These are phyloP conservation scores for Neoscytalidium dimidiatum DNA, from an alignment of 2,329 filamentous ascomycete genomes.

Conservation along the genomic window DNA sequence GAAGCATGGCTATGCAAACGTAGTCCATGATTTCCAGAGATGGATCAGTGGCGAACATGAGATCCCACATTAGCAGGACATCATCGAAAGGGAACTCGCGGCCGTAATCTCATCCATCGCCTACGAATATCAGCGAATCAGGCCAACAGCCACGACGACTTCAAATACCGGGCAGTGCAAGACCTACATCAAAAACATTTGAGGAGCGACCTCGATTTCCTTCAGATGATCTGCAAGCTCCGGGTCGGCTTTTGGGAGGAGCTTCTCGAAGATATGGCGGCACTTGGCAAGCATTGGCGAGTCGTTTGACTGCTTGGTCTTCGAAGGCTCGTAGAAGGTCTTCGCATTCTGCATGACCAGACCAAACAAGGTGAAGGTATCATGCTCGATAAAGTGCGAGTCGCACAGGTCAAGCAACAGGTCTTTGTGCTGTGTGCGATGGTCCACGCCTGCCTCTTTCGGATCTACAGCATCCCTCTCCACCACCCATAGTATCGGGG, in stretches of 20 bases:
- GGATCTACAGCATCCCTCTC: conserved; percentile 74
- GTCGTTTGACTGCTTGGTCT: conserved; percentile 37
- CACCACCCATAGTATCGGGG: conserved; percentile 83
- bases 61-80: conserved; percentile 84
- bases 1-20: conserved; percentile 90
- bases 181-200: conserved; percentile 88
- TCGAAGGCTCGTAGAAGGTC: conserved; percentile 76
- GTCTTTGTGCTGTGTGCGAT: conserved; percentile 41
- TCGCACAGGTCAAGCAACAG: conserved; percentile 70
- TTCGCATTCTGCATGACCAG: conserved; percentile 86
- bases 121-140: conserved; percentile 46
- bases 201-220: conserved; percentile 85
- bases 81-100: conserved; percentile 90
- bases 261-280: conserved; percentile 80
- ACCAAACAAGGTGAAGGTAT: conserved; percentile 83
- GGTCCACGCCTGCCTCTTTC: not conserved
- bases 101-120: conserved; percentile 92
- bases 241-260: conserved; percentile 77
- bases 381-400: conserved; percentile 77
- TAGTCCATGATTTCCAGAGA: conserved; percentile 79
- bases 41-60: conserved; percentile 83
- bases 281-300: conserved; percentile 84
- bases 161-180: not conserved
- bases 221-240: conserved; percentile 79
- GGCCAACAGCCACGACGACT: not conserved